Conservation (phyloP, 2,329 filamentous ascomycete species). For the Fusarium kyushuense region DNA sequence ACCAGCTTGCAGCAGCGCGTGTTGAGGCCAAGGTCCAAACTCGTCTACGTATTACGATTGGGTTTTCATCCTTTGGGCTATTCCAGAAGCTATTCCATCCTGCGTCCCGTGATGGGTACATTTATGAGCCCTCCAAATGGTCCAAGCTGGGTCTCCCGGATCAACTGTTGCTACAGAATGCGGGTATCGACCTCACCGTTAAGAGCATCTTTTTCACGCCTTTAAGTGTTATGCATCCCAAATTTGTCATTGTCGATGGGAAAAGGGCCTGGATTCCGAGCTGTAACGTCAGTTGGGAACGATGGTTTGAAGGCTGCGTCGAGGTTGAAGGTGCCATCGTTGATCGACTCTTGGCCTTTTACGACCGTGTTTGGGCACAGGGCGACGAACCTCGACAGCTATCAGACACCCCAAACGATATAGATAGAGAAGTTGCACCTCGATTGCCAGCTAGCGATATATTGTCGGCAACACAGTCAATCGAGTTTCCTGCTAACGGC, state of each 20-base stretch:
- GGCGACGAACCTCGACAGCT: slow-evolving; percentile 31
- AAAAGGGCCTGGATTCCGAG: slow-evolving; percentile 76
- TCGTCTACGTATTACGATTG: slow-evolving; percentile 73
- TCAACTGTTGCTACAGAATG: slow-evolving; percentile 62
- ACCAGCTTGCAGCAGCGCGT: slow-evolving; percentile 64
- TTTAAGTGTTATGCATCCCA: slow-evolving; percentile 89
- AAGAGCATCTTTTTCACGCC: slow-evolving; percentile 85
- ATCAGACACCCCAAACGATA: neutral
- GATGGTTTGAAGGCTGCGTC: slow-evolving; percentile 86
- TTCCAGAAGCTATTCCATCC: slow-evolving; percentile 82
- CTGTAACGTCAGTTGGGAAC: slow-evolving; percentile 88
- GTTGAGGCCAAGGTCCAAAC: slow-evolving; percentile 44
- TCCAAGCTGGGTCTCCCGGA: slow-evolving; percentile 72
- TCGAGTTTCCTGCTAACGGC: slow-evolving; percentile 40
- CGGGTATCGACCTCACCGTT: slow-evolving; percentile 74
- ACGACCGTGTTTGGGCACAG: slow-evolving; percentile 73
- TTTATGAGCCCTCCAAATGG: slow-evolving; percentile 73
- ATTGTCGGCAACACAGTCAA: slow-evolving; percentile 49
- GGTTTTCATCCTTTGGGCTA: slow-evolving; percentile 79
- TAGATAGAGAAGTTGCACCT: neutral
- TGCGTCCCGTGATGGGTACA: slow-evolving; percentile 69
- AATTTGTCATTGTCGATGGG: slow-evolving; percentile 81
- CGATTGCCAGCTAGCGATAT: neutral
- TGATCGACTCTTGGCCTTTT: slow-evolving; percentile 73
- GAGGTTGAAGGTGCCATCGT: slow-evolving; percentile 74